phyloP scores from a whole-genome alignment of 1,284 basidiomycete genomes.

The Golubevia sp. region DNA sequence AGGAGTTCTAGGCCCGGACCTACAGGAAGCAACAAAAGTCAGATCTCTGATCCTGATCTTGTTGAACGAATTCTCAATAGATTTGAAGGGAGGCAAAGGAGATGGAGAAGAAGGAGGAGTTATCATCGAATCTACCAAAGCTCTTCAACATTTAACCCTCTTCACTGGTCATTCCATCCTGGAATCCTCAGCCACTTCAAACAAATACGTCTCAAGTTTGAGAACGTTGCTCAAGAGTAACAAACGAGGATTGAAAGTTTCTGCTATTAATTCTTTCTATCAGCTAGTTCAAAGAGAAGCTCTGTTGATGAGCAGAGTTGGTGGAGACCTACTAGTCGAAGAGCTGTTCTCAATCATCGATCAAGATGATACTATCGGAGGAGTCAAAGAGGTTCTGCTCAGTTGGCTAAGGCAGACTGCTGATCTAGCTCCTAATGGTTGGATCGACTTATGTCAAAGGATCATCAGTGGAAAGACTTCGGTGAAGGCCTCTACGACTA shows the following conservation, averaged over 20 bases:
- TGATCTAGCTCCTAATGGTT: conserved; percentile 86
- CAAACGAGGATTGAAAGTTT: conserved; percentile 79
- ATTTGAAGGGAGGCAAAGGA: too few species aligned
- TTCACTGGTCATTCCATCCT: conserved; percentile 81
- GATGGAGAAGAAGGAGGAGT: conserved; percentile 86
- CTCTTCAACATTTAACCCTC: conserved; percentile 94
- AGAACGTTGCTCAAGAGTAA: conserved; percentile 27
- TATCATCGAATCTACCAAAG: conserved; percentile 90
- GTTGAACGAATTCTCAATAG: conserved; percentile 80
- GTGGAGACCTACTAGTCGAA: conserved; percentile 90
- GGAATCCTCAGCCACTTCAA: too few species aligned
- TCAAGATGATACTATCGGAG: conserved; percentile 89
- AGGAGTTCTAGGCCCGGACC: conserved; percentile 91
- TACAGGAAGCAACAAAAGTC: conserved; percentile 84
- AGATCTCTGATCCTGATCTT: conserved; percentile 81
- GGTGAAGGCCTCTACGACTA: too few species aligned
- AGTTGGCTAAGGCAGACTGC: conserved; percentile 96
- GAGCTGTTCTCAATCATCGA: conserved; percentile 94
- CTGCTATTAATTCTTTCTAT: conserved; percentile 92
- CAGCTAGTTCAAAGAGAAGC: conserved; percentile 97
- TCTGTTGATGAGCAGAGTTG: conserved; percentile 84
- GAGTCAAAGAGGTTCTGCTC: conserved; percentile 88
- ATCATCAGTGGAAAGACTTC: conserved; percentile 93
- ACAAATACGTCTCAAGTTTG: conserved; percentile 34
- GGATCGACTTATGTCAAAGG: conserved; percentile 96